Percentiles rank a stretch among this genome's conserved stretches.
These are phyloP conservation scores for Neurospora crassa DNA, from an alignment of 2,329 filamentous ascomycete genomes.

Conservation along the genomic window DNA sequence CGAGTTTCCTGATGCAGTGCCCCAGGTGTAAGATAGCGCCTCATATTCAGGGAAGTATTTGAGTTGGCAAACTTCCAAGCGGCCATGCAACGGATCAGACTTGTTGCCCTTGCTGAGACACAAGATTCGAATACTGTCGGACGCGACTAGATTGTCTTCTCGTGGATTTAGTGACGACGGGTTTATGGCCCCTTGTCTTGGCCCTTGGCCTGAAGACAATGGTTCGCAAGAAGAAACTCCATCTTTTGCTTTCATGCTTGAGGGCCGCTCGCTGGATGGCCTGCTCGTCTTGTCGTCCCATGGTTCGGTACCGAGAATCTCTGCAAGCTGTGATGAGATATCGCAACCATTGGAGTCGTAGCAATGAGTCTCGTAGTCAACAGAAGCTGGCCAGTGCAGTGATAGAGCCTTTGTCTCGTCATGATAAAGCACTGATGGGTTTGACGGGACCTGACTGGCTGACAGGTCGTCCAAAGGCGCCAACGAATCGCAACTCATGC, in stretches of 20 bases:
- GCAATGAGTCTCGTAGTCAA: constrained; percentile 4
- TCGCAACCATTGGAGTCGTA: constrained; percentile 4
- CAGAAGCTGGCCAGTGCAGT: constrained; percentile 8
- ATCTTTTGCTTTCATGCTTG: not conserved
- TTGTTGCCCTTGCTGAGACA: constrained; percentile 8
- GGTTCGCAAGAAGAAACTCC: not conserved
- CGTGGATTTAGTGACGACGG: not conserved
- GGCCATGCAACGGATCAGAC: constrained; percentile 8
- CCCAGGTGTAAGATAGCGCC: constrained; percentile 11
- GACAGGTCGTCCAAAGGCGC: constrained; percentile 5
- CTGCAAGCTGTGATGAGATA: not conserved
- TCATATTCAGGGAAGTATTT: constrained; percentile 13
- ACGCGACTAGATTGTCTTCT: not conserved
- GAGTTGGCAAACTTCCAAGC: constrained; percentile 4
- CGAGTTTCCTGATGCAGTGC: constrained; percentile 6
- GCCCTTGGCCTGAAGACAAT: not conserved
- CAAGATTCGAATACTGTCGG: constrained; percentile 9
- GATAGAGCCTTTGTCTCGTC: constrained; percentile 1
- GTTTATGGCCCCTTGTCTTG: not conserved
- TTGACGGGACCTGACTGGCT: constrained; percentile 4
- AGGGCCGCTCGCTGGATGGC: not conserved
- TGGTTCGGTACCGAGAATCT: not conserved
- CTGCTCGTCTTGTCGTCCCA: not conserved
- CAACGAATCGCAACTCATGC: constrained; percentile 12
- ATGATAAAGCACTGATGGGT: constrained; percentile 6